A percentile compares a stretch with the other conserved stretches of the same genome.
Evolutionary conservation across 2,329 filamentous ascomycete species (phyloP).

Genomic region (Claviceps humidiphila): DNA sequence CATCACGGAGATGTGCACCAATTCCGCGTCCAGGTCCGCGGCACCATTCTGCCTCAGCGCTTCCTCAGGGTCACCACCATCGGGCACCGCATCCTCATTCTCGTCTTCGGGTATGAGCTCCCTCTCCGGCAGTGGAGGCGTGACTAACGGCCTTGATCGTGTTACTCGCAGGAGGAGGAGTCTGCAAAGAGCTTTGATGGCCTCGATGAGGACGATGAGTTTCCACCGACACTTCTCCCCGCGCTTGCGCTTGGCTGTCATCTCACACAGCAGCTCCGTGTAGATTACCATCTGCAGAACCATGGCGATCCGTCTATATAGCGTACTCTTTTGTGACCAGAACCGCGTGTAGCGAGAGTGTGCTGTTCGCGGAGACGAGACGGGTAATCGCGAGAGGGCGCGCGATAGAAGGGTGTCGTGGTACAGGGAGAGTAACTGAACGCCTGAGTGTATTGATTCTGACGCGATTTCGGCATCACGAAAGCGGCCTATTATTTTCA

Average conservation of each 20-base stretch:
- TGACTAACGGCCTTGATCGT: slow-evolving; percentile 68
- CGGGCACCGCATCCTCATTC: slow-evolving; percentile 20
- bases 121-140: slow-evolving; percentile 72
- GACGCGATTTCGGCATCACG: slow-evolving; percentile 90
- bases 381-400: slow-evolving; percentile 43
- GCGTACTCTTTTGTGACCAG: slow-evolving; percentile 48
- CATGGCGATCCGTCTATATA: slow-evolving; percentile 72
- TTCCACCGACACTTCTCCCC: slow-evolving; percentile 74
- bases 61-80: slow-evolving; percentile 25
- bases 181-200: slow-evolving; percentile 73
- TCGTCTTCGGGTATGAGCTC: slow-evolving; percentile 57
- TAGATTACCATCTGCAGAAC: slow-evolving; percentile 85
- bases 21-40: slow-evolving; percentile 24
- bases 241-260: slow-evolving; percentile 78
- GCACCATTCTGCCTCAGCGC: slow-evolving; percentile 20
- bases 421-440: slow-evolving; percentile 83
- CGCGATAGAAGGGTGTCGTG: slow-evolving; percentile 76
- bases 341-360: slow-evolving; percentile 55
- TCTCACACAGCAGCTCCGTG: slow-evolving; percentile 92
- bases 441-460: slow-evolving; percentile 77
- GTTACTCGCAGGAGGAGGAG: slow-evolving; percentile 72
- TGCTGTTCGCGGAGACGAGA: slow-evolving; percentile 39
- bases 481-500: slow-evolving; percentile 48
- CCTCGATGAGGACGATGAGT: slow-evolving; percentile 72
- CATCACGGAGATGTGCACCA: slow-evolving; percentile 22